Percentiles rank a stretch among this genome's conserved stretches.
Conservation (phyloP, 805 yeast species). For the Trichomonascus vanleenenianus region DNA sequence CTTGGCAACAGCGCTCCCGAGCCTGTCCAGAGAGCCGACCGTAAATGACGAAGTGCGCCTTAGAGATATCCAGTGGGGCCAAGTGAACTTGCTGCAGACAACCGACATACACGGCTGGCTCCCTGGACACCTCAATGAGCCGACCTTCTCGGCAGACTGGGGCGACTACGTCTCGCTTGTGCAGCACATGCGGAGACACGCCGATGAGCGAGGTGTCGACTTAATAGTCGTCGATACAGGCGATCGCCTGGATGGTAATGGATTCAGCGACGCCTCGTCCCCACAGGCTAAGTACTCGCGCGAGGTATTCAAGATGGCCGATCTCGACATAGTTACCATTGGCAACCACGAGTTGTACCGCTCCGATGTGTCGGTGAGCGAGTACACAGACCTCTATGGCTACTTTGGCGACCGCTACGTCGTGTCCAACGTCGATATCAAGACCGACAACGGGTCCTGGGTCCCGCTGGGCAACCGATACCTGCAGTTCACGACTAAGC, state of each 20-base stretch:
- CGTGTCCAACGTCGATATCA: slow-evolving; percentile 32
- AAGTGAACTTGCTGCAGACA: slow-evolving; percentile 80
- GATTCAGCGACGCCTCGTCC: slow-evolving; percentile 67
- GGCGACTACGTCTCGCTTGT: slow-evolving; percentile 79
- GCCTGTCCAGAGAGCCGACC: too few relatives aligned
- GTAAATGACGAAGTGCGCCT: not conserved
- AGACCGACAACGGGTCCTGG: slow-evolving; percentile 30
- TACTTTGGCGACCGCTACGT: slow-evolving; percentile 56
- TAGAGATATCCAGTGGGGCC: slow-evolving; percentile 58
- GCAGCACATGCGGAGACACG: slow-evolving; percentile 38
- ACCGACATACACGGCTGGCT: slow-evolving; percentile 98
- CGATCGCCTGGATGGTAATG: slow-evolving; percentile 93
- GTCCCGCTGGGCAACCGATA: slow-evolving; percentile 63
- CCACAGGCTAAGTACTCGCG: slow-evolving; percentile 65
- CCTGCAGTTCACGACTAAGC: slow-evolving; percentile 57
- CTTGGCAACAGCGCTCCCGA: too few relatives aligned
- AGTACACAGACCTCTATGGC: slow-evolving; percentile 51
- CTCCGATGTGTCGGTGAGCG: slow-evolving; percentile 55
- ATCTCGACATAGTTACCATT: slow-evolving; percentile 71
- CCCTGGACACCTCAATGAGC: slow-evolving; percentile 78
- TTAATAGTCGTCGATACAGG: slow-evolving; percentile 78
- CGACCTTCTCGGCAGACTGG: slow-evolving; percentile 78
- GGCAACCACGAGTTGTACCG: slow-evolving; percentile 90
- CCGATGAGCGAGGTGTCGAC: slow-evolving; percentile 47
- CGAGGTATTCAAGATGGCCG: slow-evolving; percentile 49